phyloP scores from a whole-genome alignment of 352 stramenopile species.

The Elongisporangium undulatum region DNA sequence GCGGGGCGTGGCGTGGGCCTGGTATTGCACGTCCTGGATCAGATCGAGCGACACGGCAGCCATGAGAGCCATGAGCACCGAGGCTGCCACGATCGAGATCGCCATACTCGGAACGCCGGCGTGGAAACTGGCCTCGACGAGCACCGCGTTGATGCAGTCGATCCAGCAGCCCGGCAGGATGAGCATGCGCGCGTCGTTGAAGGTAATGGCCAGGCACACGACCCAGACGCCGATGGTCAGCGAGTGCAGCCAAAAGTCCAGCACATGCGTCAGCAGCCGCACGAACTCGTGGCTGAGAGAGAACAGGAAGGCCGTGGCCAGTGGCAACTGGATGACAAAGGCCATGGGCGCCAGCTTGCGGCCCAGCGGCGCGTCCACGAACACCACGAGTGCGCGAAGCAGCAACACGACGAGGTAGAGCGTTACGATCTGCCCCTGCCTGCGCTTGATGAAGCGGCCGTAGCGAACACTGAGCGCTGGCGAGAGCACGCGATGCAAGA shows the following conservation, averaged over 20 bases:
- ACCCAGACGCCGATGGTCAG: conserved; percentile 1
- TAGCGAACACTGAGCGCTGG: no score
- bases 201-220: not conserved
- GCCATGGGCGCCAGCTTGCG: no score
- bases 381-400: not conserved
- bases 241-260: conserved; percentile 5
- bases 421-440: not conserved
- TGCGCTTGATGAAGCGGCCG: no score
- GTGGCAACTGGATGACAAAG: no score
- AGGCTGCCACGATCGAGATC: not conserved
- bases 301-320: not conserved
- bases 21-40: not conserved
- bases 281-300: conserved; percentile 1
- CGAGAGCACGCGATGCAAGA: no score
- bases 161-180: conserved; percentile 4
- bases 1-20: not conserved
- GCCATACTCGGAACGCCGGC: not conserved
- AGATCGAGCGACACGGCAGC: not conserved
- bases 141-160: conserved; percentile 2
- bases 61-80: not conserved
- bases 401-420: not conserved
- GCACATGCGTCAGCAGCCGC: conserved; percentile 1
- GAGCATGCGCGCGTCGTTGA: not conserved
- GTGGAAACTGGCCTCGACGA: conserved; percentile 4
- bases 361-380: no score